Percentiles rank a stretch among this genome's conserved stretches.
Conservation (phyloP, 2,329 filamentous ascomycete species). For the Lojkania enalia region DNA sequence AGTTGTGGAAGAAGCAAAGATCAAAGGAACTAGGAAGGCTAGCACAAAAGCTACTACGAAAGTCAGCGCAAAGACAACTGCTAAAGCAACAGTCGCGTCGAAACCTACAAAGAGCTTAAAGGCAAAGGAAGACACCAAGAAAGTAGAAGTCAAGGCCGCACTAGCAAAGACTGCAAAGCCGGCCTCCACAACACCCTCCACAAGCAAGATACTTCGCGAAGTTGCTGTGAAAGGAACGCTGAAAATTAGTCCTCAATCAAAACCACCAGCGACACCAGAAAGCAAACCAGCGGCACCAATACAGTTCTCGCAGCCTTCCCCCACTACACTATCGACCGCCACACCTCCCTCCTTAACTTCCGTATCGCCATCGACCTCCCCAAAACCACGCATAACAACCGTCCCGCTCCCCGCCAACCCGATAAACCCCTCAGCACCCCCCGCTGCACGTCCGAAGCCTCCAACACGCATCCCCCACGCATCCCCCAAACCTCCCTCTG, state of each 20-base stretch:
- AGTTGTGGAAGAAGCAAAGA: slow-evolving; percentile 18
- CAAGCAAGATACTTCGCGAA: slow-evolving; percentile 37
- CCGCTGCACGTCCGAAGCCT: not conserved
- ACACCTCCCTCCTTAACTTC: slow-evolving; percentile 3
- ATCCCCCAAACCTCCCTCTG: not conserved
- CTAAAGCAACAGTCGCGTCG: slow-evolving; percentile 3
- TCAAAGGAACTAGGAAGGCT: slow-evolving; percentile 24
- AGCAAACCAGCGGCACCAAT: slow-evolving; percentile 3
- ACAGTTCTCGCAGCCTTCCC: slow-evolving; percentile 1
- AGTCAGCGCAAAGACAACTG: slow-evolving; percentile 2
- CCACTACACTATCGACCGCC: slow-evolving; percentile 4
- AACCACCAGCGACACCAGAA: slow-evolving; percentile 3
- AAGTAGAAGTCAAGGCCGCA: slow-evolving; percentile 5
- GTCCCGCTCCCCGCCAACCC: slow-evolving; percentile 30
- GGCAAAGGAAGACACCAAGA: slow-evolving; percentile 9
- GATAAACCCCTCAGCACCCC: slow-evolving; percentile 1
- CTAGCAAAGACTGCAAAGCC: not conserved
- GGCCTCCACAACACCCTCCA: slow-evolving; percentile 22
- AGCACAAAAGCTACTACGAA: slow-evolving; percentile 24
- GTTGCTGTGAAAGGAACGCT: slow-evolving; percentile 28
- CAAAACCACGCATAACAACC: slow-evolving; percentile 19
- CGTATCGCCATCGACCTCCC: slow-evolving; percentile 6
- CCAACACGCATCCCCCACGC: slow-evolving; percentile 6
- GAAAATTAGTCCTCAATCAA: too few species aligned
- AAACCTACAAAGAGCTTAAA: not conserved